Evolutionary conservation across 2,329 filamentous ascomycete species (phyloP).

Genomic region (Rugonectria rugulosa): DNA sequence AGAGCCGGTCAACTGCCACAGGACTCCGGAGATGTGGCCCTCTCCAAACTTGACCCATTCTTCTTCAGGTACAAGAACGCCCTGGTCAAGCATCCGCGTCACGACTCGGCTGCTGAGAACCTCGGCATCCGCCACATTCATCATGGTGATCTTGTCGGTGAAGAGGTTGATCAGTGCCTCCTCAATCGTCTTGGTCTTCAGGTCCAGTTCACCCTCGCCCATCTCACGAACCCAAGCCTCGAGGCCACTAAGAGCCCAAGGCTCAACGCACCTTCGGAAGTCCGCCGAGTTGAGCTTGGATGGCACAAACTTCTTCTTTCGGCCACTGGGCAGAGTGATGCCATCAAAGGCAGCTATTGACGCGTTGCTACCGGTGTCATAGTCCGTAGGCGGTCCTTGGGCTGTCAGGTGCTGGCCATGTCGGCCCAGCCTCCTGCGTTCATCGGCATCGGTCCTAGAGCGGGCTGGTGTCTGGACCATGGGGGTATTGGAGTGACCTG

Average conservation of each 20-base stretch:
- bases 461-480: constrained; percentile 82
- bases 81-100: constrained; percentile 78
- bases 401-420: constrained; percentile 59
- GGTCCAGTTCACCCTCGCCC: constrained; percentile 88
- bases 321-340: constrained; percentile 80
- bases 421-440: constrained; percentile 63
- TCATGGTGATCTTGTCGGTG: constrained; percentile 93
- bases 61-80: constrained; percentile 84
- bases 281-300: constrained; percentile 82
- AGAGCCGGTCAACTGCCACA: constrained; percentile 90
- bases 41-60: constrained; percentile 96
- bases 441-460: constrained; percentile 90
- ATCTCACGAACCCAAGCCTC: constrained; percentile 86
- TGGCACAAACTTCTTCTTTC: constrained; percentile 84
- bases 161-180: constrained; percentile 91
- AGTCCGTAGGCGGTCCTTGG: constrained; percentile 61
- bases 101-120: constrained; percentile 81
- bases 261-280: constrained; percentile 84
- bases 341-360: constrained; percentile 75
- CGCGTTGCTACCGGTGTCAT: constrained; percentile 62
- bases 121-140: constrained; percentile 98
- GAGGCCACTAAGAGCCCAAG: constrained; percentile 92
- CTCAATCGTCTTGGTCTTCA: constrained; percentile 83
- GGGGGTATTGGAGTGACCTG: constrained; percentile 82
- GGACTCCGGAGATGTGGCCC: constrained; percentile 82